Evolutionary conservation across 495 filamentous ascomycete genomes (phyloP).

Genomic region (Hypoxylon fragiforme): DNA sequence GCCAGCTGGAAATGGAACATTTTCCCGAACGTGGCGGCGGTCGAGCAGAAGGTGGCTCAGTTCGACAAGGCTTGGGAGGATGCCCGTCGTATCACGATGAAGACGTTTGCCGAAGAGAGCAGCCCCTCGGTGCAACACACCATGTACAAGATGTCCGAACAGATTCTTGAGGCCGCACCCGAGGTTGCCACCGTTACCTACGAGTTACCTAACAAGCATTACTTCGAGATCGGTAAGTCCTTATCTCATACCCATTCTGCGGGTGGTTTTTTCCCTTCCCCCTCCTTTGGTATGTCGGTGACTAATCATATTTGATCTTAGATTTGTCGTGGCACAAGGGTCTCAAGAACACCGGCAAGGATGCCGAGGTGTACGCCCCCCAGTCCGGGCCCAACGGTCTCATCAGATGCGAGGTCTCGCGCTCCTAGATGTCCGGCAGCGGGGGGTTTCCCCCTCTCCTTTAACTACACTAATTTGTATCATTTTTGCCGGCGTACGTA

Average conservation of each 20-base stretch:
- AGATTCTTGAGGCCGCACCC: slow-evolving; percentile 77
- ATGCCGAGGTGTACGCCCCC: slow-evolving; percentile 94
- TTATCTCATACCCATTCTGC: too few relatives aligned
- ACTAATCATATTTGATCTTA: slow-evolving; percentile 40
- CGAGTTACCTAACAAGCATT: slow-evolving; percentile 94
- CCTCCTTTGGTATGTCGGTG: too few relatives aligned
- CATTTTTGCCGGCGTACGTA: slow-evolving; percentile 19
- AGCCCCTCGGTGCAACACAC: slow-evolving; percentile 93
- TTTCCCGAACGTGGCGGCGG: slow-evolving; percentile 68
- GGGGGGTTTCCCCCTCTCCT: not conserved
- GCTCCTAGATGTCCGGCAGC: slow-evolving; percentile 52
- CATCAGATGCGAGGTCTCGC: slow-evolving; percentile 90
- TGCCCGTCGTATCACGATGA: slow-evolving; percentile 80
- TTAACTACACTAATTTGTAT: slow-evolving; percentile 5
- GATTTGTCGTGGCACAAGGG: slow-evolving; percentile 98
- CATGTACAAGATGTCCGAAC: slow-evolving; percentile 97
- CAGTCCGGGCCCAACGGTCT: slow-evolving; percentile 92
- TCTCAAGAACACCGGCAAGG: slow-evolving; percentile 92
- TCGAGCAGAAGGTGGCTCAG: slow-evolving; percentile 61
- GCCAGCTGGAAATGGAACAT: slow-evolving; percentile 80
- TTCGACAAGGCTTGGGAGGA: slow-evolving; percentile 80
- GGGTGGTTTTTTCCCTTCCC: too few relatives aligned
- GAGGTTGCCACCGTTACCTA: slow-evolving; percentile 76
- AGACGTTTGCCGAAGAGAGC: slow-evolving; percentile 88
- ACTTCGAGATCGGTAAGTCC: slow-evolving; percentile 90